Percentiles rank a stretch among this genome's conserved stretches.
Conservation (phyloP, 805 yeast species). For the Wickerhamiella dianesei region DNA sequence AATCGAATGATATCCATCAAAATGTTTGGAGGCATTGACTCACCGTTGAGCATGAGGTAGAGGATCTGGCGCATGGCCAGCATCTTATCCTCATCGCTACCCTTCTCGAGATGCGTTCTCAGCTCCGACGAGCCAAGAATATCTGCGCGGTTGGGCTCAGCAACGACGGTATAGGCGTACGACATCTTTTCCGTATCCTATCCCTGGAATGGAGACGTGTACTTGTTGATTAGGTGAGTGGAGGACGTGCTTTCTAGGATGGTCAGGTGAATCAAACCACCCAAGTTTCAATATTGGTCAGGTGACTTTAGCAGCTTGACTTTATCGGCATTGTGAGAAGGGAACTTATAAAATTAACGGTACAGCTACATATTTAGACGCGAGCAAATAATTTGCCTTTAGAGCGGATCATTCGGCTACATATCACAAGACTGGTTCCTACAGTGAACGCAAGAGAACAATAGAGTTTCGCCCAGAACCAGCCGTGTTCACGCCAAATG, state of each 20-base stretch:
- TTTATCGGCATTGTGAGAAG: too few relatives aligned
- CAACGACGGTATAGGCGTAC: constrained; percentile 13
- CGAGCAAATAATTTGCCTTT: not conserved
- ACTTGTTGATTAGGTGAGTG: not conserved
- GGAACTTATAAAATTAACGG: not conserved
- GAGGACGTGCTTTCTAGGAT: too few relatives aligned
- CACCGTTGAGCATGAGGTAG: constrained; percentile 80
- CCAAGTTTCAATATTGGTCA: too few relatives aligned
- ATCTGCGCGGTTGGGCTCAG: constrained; percentile 21
- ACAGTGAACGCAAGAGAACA: not conserved
- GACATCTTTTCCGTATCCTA: too few relatives aligned
- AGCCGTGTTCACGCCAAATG: constrained; percentile 9
- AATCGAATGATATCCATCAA: constrained; percentile 95
- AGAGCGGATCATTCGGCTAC: not conserved
- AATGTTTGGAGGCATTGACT: constrained; percentile 68
- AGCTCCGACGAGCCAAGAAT: constrained; percentile 40
- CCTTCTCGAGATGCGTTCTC: constrained; percentile 68
- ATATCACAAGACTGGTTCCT: not conserved
- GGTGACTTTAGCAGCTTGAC: too few relatives aligned
- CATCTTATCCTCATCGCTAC: constrained; percentile 75
- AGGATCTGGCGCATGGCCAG: constrained; percentile 82
- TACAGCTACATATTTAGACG: not conserved
- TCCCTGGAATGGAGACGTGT: not conserved
- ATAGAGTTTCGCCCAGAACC: constrained; percentile 8
- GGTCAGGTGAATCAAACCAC: too few relatives aligned